phyloP scores from a whole-genome alignment of 148 eudicot genomes.

The Cornus kousa region DNA sequence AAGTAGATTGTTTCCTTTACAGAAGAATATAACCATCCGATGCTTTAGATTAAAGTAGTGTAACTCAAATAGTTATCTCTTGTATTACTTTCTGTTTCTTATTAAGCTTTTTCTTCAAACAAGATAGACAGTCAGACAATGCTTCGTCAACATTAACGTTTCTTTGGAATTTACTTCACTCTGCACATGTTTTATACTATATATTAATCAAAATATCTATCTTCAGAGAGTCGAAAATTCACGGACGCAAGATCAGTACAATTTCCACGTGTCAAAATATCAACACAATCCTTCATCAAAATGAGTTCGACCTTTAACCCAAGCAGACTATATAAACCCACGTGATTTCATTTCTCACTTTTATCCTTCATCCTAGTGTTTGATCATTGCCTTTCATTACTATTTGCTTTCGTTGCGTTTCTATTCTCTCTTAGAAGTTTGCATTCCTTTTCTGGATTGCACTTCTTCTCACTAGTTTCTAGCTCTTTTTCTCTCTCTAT shows the following conservation, averaged over 20 bases:
- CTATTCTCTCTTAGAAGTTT: constrained; percentile 14
- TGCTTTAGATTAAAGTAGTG: no score
- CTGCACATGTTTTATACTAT: no score
- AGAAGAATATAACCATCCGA: no score
- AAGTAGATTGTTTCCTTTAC: no score
- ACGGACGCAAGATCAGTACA: no score
- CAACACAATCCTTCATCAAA: not conserved
- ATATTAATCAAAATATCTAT: not conserved
- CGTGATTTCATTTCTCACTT: not conserved
- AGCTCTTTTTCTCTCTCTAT: not conserved
- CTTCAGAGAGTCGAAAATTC: not conserved
- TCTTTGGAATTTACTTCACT: no score
- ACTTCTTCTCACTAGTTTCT: constrained; percentile 15
- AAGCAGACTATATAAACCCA: constrained; percentile 23
- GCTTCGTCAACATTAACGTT: no score
- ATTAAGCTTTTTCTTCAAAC: no score
- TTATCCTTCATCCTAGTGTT: not conserved
- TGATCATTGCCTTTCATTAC: not conserved
- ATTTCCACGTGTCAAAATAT: constrained; percentile 22
- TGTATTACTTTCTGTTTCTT: no score
- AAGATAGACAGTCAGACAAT: no score
- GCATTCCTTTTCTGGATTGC: constrained; percentile 16
- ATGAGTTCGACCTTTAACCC: constrained; percentile 12
- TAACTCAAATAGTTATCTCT: no score
- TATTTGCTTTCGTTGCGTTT: no score